phyloP scores from a whole-genome alignment of 257 asterid genomes.

The Scutellaria barbata region DNA sequence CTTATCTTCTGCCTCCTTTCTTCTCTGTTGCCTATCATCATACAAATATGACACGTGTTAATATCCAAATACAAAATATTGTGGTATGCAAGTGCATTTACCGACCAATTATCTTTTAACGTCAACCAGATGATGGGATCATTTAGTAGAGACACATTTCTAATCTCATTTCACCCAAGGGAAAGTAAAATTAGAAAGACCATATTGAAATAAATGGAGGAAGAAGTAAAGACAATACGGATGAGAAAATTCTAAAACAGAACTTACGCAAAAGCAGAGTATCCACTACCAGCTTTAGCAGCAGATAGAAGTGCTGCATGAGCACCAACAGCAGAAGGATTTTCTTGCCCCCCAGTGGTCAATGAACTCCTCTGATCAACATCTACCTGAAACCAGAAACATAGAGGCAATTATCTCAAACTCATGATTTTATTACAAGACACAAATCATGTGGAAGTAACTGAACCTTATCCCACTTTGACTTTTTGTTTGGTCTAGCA shows the following conservation, averaged over 20 bases:
- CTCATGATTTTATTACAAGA: conserved; percentile 5
- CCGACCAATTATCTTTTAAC: background rate
- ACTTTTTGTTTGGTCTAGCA: conserved; percentile 87
- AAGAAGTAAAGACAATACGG: background rate
- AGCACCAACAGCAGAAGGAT: conserved; percentile 62
- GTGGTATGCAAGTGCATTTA: background rate
- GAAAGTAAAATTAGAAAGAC: background rate
- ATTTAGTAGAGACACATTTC: background rate
- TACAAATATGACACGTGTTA: conserved; percentile 23
- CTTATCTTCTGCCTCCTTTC: conserved; percentile 65
- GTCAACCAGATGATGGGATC: background rate
- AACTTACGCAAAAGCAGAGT: conserved; percentile 96
- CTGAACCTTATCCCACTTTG: conserved; percentile 98
- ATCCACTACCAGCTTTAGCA: conserved; percentile 92
- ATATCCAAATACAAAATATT: conserved; percentile 13
- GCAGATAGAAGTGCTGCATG: conserved; percentile 76
- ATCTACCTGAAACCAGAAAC: conserved; percentile 66
- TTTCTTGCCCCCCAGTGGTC: conserved; percentile 59
- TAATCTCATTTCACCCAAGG: conserved; percentile 11
- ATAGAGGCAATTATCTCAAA: conserved; percentile 30
- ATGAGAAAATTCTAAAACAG: conserved; percentile 14
- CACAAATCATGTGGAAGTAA: conserved; percentile 31
- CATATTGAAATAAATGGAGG: background rate
- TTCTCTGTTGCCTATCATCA: conserved; percentile 57
- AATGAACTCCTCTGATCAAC: conserved; percentile 58